phyloP scores from a whole-genome alignment of 805 yeast species.

The Lipomyces sp. region DNA sequence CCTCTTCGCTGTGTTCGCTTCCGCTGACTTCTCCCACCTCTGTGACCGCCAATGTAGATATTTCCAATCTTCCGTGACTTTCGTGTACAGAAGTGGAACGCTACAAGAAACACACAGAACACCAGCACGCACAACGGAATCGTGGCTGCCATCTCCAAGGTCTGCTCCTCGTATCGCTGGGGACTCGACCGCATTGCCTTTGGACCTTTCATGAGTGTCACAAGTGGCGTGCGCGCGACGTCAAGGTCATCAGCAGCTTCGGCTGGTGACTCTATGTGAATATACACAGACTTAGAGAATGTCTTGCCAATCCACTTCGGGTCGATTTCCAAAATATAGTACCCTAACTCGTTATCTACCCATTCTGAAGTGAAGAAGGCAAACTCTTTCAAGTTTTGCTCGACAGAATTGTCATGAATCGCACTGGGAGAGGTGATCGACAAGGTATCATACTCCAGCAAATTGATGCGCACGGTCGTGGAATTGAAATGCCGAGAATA shows the following conservation, averaged over 20 bases:
- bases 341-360: constrained; percentile 67
- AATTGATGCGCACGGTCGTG: constrained; percentile 39
- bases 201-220: constrained; percentile 30
- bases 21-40: constrained; percentile 8
- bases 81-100: constrained; percentile 35
- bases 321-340: constrained; percentile 61
- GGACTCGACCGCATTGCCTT: constrained; percentile 28
- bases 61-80: constrained; percentile 29
- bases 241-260: constrained; percentile 35
- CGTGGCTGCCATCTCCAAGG: constrained; percentile 34
- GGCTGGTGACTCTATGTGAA: constrained; percentile 61
- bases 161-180: constrained; percentile 33
- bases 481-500: constrained; percentile 65
- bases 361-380: constrained; percentile 76
- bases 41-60: constrained; percentile 30
- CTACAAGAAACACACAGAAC: constrained; percentile 21
- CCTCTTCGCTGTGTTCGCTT: not conserved
- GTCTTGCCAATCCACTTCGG: constrained; percentile 67
- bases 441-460: constrained; percentile 37
- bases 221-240: constrained; percentile 34
- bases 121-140: constrained; percentile 33
- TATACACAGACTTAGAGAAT: constrained; percentile 59
- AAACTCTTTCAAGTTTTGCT: constrained; percentile 23
- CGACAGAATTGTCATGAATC: constrained; percentile 17
- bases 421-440: constrained; percentile 32